These are phyloP conservation scores for Colletotrichum gloeosporioides DNA, from an alignment of 2,329 filamentous ascomycete species.

Conservation along the genomic window DNA sequence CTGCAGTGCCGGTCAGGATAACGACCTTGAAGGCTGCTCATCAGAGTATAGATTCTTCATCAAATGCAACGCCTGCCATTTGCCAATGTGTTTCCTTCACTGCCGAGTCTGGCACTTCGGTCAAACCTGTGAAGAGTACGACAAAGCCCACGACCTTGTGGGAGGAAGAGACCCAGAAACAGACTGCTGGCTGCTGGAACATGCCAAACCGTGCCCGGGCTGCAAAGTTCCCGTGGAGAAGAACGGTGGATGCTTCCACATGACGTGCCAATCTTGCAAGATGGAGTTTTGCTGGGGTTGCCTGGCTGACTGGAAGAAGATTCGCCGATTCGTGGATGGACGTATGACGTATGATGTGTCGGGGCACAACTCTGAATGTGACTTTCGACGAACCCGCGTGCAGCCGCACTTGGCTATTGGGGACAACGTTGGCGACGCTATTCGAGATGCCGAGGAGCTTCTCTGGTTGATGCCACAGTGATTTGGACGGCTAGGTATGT, in stretches of 20 bases:
- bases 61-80: conserved; percentile 26
- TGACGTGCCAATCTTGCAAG: conserved; percentile 42
- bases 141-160: background rate
- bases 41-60: conserved; percentile 16
- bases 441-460: background rate
- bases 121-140: conserved; percentile 25
- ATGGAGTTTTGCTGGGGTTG: conserved; percentile 41
- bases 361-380: background rate
- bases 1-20: conserved; percentile 27
- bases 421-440: background rate
- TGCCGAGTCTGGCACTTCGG: conserved; percentile 29
- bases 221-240: conserved; percentile 29
- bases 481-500: background rate
- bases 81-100: conserved; percentile 32
- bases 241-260: conserved; percentile 42
- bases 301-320: conserved; percentile 26
- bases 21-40: conserved; percentile 10
- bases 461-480: background rate
- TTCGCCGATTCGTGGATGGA: background rate
- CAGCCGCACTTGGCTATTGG: background rate
- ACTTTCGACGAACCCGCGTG: background rate
- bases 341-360: background rate
- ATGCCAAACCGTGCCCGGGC: conserved; percentile 29
- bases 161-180: conserved; percentile 12
- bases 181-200: conserved; percentile 22